Conservation (phyloP, 176 grass and related monocot species). For the Oryza officinalis region DNA sequence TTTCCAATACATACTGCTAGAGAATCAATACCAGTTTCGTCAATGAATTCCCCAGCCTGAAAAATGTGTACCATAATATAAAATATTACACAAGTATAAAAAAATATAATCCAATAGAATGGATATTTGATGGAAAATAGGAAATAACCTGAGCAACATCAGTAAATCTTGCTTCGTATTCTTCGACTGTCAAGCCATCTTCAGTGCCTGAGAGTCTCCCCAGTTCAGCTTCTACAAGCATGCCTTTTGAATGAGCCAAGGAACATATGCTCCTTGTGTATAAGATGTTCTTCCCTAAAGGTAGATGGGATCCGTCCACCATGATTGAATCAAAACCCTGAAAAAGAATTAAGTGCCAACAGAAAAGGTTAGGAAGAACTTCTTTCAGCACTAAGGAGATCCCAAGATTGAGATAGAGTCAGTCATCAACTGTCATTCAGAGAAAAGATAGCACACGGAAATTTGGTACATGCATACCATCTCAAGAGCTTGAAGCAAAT, state of each 20-base stretch:
- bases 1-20: conserved; percentile 98
- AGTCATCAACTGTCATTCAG: conserved; percentile 3
- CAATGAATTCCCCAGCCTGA: conserved; percentile 87
- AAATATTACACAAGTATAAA: conserved; percentile 31
- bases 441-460: background rate
- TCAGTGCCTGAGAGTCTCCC: conserved; percentile 88
- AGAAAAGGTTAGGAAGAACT: background rate
- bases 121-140: conserved; percentile 26
- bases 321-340: conserved; percentile 98
- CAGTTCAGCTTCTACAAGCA: conserved; percentile 95
- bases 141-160: conserved; percentile 73
- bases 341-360: conserved; percentile 33
- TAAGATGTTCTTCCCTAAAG: conserved; percentile 65
- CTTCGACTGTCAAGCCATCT: conserved; percentile 88
- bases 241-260: conserved; percentile 65
- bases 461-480: conserved; percentile 55
- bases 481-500: conserved; percentile 88
- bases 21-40: conserved; percentile 73
- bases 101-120: conserved; percentile 14
- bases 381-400: conserved; percentile 1
- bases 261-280: conserved; percentile 67
- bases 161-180: conserved; percentile 84
- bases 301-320: conserved; percentile 88
- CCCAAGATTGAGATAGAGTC: conserved; percentile 27
- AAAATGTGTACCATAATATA: conserved; percentile 39